These are phyloP conservation scores for Fraxinus latifolia DNA, from an alignment of 305 asterid genomes.

Conservation along the genomic window DNA sequence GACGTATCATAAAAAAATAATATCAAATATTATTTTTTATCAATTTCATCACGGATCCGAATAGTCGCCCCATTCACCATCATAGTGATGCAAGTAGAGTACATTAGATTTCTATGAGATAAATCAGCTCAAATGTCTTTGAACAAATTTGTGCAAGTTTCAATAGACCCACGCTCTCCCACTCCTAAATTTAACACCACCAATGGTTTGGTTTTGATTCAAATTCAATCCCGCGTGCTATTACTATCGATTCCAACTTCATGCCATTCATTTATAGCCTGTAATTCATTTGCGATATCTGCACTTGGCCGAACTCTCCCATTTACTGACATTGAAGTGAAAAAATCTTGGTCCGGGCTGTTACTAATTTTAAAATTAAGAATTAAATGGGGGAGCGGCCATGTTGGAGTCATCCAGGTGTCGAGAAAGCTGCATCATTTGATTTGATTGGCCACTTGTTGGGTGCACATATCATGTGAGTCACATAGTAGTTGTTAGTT, in stretches of 20 bases:
- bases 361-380: too few species aligned
- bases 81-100: background rate
- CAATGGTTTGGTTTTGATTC: background rate
- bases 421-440: background rate
- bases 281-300: too few species aligned
- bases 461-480: conserved; percentile 22
- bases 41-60: too few species aligned
- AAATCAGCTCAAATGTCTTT: background rate
- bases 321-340: background rate
- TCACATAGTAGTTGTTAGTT: conserved; percentile 19
- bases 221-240: background rate
- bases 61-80: too few species aligned
- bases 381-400: background rate
- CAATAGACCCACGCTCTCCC: background rate
- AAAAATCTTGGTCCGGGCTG: background rate
- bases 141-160: background rate
- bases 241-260: background rate
- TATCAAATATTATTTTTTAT: too few species aligned
- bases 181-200: background rate
- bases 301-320: background rate
- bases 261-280: background rate
- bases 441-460: conserved; percentile 29
- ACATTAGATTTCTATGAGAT: background rate
- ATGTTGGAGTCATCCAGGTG: background rate
- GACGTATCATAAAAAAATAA: too few species aligned